Percentiles rank a stretch among this genome's conserved stretches.
Evolutionary conservation across 805 yeast species (phyloP).

Genomic region (Teunomyces gatunensis): DNA sequence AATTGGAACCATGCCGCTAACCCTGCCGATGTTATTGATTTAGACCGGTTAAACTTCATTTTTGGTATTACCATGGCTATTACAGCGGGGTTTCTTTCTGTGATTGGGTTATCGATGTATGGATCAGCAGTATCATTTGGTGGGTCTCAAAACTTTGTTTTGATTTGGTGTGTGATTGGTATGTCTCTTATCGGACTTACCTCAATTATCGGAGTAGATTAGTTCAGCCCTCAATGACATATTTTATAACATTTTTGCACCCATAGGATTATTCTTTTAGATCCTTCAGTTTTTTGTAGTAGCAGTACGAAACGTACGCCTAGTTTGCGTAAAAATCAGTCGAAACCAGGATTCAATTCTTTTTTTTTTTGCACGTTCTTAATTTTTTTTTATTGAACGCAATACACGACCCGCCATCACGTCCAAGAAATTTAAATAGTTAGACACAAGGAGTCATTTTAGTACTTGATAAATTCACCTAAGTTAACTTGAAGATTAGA

Average conservation of each 20-base stretch:
- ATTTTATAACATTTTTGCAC: background rate
- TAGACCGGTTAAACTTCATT: conserved; percentile 34
- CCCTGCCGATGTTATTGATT: conserved; percentile 28
- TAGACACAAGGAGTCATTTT: background rate
- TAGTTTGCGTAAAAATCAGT: background rate
- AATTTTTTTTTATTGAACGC: background rate
- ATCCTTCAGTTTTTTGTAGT: no score
- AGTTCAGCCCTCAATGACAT: background rate
- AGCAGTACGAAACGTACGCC: no score
- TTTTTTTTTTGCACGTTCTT: background rate
- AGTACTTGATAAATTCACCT: background rate
- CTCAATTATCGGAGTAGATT: conserved; percentile 23
- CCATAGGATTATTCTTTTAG: background rate
- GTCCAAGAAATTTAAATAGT: background rate
- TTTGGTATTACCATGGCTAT: conserved; percentile 67
- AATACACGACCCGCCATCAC: background rate
- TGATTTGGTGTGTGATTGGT: conserved; percentile 62
- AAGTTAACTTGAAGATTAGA: background rate
- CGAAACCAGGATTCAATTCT: background rate
- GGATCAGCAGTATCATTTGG: conserved; percentile 80
- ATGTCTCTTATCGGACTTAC: conserved; percentile 53
- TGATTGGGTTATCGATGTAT: conserved; percentile 84
- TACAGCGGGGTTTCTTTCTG: conserved; percentile 81
- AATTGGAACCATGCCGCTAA: conserved; percentile 30
- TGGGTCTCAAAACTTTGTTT: conserved; percentile 59